Evolutionary conservation across 148 eudicot genomes (phyloP).

Genomic region (Pharnaceum exiguum): DNA sequence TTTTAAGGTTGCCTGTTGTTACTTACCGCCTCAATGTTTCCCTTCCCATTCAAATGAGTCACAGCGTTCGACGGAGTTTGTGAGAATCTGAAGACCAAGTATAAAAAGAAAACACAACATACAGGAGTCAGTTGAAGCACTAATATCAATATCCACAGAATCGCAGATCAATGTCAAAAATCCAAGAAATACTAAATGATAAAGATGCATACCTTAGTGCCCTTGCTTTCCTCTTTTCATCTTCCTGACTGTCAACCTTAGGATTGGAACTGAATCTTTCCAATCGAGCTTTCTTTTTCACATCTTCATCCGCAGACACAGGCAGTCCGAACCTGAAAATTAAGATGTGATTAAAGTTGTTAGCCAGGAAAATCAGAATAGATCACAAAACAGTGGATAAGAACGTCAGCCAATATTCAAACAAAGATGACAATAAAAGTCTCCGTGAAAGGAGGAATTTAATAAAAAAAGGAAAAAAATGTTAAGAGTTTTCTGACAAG

Average conservation of each 20-base stretch:
- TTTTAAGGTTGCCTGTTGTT: background rate
- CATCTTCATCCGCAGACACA: conserved; percentile 56
- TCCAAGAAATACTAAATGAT: background rate
- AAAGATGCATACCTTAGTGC: conserved; percentile 56
- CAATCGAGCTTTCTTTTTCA: conserved; percentile 80
- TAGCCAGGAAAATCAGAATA: background rate
- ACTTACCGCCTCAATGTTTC: conserved; percentile 41
- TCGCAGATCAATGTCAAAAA: background rate
- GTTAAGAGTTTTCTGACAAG: no score
- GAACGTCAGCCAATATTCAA: background rate
- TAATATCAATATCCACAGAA: background rate
- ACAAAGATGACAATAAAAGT: no score
- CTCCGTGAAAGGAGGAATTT: no score
- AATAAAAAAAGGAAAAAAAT: no score
- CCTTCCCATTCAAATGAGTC: conserved; percentile 36
- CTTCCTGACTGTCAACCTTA: conserved; percentile 55
- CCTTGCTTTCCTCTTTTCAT: conserved; percentile 93
- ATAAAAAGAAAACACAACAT: background rate
- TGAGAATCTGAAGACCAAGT: conserved; percentile 49
- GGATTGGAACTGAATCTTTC: conserved; percentile 52
- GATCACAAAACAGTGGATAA: background rate
- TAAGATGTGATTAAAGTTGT: background rate
- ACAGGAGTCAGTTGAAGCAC: background rate
- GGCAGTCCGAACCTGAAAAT: conserved; percentile 63
- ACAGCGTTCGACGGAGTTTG: conserved; percentile 30